Evolutionary conservation across 768 basidiomycete species (phyloP), one percentile per base, ranked within the genome.

Genomic region (Suillus brevipes): DNA sequence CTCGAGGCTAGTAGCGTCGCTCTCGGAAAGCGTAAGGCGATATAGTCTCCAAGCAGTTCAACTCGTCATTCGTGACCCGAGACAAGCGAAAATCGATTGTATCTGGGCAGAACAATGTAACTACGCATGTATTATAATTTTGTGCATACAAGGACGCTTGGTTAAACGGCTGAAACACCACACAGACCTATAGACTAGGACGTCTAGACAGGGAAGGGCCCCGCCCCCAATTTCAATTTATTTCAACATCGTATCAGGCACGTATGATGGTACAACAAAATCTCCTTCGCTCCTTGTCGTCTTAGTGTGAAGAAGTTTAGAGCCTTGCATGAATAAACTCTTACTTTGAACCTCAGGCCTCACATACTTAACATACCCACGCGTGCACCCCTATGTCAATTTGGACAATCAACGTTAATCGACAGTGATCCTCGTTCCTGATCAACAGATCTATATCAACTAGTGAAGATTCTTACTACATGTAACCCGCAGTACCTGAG

Each of bases 1-100:
- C 68, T 75, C 64, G 85, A 86, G 34, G 62, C 25, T 3, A 55
- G 20, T n/a, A 34, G 37, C 16, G 12, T 37, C 34, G 57, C 49
- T 18, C 37, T 63, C 14, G 40, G 64, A 55, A 59, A 28, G 58
- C 58, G 40, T 31, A 59, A 31, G 58, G 58, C 4, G 23, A 58
- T 16, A 25, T 25, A 38, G 14, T 13, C 14, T 40, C 20, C 18
- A 20, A 42, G 37, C 14, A 16, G 56, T 6, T 25, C 40, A 40
- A 58, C 5, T 31, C 18, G 47, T 23, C n/a, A 34, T 20, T n/a
- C 20, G 43, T 34, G 3, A 60, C 40, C 56, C 18, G 47, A 55
- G 20, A 13, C 52, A 53, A 53, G 18, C 18, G 18, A 53, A 53
- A 10, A 31, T 31, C 50, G 28, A 20, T 12, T 12, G 10, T 34